Evolutionary conservation across 2,329 filamentous ascomycete species (phyloP).

Genomic region (Rugonectria rugulosa): DNA sequence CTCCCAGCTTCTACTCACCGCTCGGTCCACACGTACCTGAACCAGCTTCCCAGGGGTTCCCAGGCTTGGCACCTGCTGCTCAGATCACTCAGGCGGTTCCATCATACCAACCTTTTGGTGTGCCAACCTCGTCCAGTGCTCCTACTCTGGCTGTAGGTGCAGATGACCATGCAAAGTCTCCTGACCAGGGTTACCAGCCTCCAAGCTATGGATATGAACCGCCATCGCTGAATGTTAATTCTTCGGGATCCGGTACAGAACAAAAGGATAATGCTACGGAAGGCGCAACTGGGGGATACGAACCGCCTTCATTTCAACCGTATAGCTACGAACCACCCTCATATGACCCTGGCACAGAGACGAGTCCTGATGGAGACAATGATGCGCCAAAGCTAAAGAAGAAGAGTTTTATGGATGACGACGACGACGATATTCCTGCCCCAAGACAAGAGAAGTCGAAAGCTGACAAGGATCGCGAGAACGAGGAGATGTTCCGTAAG

Average conservation of each 20-base stretch:
- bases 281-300: slow-evolving; percentile 57
- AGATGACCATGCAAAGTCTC: slow-evolving; percentile 23
- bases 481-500: slow-evolving; percentile 84
- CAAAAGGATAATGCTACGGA: slow-evolving; percentile 29
- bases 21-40: slow-evolving; percentile 22
- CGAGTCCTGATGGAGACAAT: slow-evolving; percentile 51
- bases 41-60: slow-evolving; percentile 5
- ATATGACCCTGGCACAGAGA: slow-evolving; percentile 59
- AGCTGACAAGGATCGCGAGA: slow-evolving; percentile 76
- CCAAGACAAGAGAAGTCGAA: slow-evolving; percentile 64
- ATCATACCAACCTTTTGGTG: slow-evolving; percentile 41
- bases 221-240: slow-evolving; percentile 45
- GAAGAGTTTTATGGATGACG: slow-evolving; percentile 83
- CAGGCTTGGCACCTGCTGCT: slow-evolving; percentile 35
- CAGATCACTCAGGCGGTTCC: slow-evolving; percentile 34
- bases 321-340: slow-evolving; percentile 66
- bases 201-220: slow-evolving; percentile 61
- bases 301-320: slow-evolving; percentile 69
- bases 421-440: slow-evolving; percentile 73
- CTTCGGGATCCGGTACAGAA: slow-evolving; percentile 11
- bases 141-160: slow-evolving; percentile 9
- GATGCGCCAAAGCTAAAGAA: slow-evolving; percentile 70
- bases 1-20: slow-evolving; percentile 30
- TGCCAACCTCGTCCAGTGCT: slow-evolving; percentile 36
- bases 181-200: slow-evolving; percentile 52